These are phyloP conservation scores for Nigrospora sphaerica DNA, from an alignment of 2,329 filamentous ascomycete genomes.

Conservation along the genomic window DNA sequence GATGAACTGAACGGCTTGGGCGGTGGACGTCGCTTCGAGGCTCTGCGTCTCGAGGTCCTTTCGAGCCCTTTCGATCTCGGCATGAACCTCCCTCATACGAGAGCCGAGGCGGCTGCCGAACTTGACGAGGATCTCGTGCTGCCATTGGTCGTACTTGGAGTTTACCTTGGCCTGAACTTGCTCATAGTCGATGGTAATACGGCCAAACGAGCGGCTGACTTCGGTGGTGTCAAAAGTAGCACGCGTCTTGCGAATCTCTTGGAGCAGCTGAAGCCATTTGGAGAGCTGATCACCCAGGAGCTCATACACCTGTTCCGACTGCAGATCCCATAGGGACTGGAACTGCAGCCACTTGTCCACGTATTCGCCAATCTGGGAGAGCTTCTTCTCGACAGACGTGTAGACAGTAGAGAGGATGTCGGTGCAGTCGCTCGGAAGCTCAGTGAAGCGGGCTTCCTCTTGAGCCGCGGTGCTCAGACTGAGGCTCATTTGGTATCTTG, in stretches of 20 bases:
- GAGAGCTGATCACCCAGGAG: conserved; percentile 84
- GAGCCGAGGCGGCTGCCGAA: conserved; percentile 85
- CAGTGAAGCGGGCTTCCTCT: conserved; percentile 67
- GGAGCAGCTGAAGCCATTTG: conserved; percentile 89
- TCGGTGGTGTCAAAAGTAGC: conserved; percentile 97
- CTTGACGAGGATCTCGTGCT: conserved; percentile 91
- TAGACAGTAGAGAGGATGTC: conserved; percentile 75
- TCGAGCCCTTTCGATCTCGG: conserved; percentile 84
- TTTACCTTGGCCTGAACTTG: conserved; percentile 99
- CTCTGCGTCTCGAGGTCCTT: conserved; percentile 88
- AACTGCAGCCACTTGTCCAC: conserved; percentile 99
- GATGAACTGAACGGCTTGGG: conserved; percentile 96
- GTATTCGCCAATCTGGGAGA: conserved; percentile 73
- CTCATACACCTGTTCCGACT: conserved; percentile 92
- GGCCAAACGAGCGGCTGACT: conserved; percentile 85
- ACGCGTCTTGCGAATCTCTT: conserved; percentile 91
- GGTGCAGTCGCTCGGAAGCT: conserved; percentile 78
- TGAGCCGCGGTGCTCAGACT: conserved; percentile 51
- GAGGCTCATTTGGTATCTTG: conserved; percentile 85
- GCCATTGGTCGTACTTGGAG: conserved; percentile 99
- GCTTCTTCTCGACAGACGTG: conserved; percentile 72
- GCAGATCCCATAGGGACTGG: conserved; percentile 95
- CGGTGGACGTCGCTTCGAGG: conserved; percentile 88
- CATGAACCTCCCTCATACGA: conserved; percentile 86
- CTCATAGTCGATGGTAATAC: conserved; percentile 93